Conservation (phyloP, 352 stramenopile species). For the Phytophthora lateralis region DNA sequence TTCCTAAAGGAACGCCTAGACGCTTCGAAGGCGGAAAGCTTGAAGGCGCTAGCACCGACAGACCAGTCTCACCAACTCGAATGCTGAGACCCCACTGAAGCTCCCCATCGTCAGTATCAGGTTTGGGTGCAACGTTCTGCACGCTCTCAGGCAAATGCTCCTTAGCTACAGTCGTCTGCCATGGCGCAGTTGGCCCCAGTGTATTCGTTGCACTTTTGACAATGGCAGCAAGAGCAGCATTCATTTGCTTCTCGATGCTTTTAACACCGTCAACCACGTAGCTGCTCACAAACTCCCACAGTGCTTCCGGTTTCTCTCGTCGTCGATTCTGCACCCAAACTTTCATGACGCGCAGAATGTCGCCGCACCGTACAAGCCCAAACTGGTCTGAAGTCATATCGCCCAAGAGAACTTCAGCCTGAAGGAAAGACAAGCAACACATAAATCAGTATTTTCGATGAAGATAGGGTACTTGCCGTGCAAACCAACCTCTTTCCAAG, state of each 20-base stretch:
- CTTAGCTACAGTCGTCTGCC: slow-evolving; percentile 17
- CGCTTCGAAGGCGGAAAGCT: slow-evolving; percentile 10
- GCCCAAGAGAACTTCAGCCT: slow-evolving; percentile 44
- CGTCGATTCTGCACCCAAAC: slow-evolving; percentile 35
- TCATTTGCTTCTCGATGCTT: slow-evolving; percentile 24
- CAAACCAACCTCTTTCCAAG: slow-evolving; percentile 33
- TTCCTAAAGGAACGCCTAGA: neutral
- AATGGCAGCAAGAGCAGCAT: slow-evolving; percentile 10
- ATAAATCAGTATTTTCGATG: neutral
- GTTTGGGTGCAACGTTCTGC: slow-evolving; percentile 1
- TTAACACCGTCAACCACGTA: slow-evolving; percentile 22
- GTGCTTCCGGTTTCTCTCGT: slow-evolving; percentile 33
- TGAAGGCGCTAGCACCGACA: neutral
- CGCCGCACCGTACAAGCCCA: slow-evolving; percentile 50
- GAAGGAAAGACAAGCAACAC: neutral
- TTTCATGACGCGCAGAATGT: slow-evolving; percentile 58
- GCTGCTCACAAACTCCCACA: slow-evolving; percentile 46
- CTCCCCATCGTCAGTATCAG: slow-evolving; percentile 39
- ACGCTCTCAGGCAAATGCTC: slow-evolving; percentile 14
- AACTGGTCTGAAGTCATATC: slow-evolving; percentile 46
- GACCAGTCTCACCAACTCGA: slow-evolving; percentile 22
- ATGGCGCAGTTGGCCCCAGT: slow-evolving; percentile 3
- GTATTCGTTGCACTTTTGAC: slow-evolving; percentile 13
- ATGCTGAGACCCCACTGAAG: slow-evolving; percentile 45
- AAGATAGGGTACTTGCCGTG: neutral